These are phyloP conservation scores for Fusarium humuli DNA, from an alignment of 2,329 filamentous ascomycete species.

Conservation along the genomic window DNA sequence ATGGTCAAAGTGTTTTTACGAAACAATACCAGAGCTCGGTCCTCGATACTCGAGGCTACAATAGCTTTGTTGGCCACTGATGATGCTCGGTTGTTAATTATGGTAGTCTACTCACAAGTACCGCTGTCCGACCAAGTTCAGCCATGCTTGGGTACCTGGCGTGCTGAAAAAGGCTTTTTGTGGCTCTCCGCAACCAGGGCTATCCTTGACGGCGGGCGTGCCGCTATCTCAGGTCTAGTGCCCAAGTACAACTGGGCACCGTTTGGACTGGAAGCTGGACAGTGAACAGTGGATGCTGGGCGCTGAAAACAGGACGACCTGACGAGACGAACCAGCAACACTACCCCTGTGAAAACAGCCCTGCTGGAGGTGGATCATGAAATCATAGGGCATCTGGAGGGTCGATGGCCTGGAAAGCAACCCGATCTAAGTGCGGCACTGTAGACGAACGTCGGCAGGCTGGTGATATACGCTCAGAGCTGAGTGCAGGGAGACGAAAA, in stretches of 20 bases:
- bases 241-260: slow-evolving; percentile 36
- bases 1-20: slow-evolving; percentile 29
- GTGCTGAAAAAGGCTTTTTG: slow-evolving; percentile 41
- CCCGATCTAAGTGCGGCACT: slow-evolving; percentile 39
- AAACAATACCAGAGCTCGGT: slow-evolving; percentile 18
- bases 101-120: slow-evolving; percentile 31
- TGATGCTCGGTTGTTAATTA: slow-evolving; percentile 2
- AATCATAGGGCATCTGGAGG: slow-evolving; percentile 47
- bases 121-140: slow-evolving; percentile 35
- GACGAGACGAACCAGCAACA: slow-evolving; percentile 40
- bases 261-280: slow-evolving; percentile 33
- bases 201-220: slow-evolving; percentile 44
- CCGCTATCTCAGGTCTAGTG: slow-evolving; percentile 38
- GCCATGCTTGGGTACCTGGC: slow-evolving; percentile 39
- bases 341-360: slow-evolving; percentile 41
- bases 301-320: slow-evolving; percentile 43
- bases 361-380: slow-evolving; percentile 46
- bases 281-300: slow-evolving; percentile 21
- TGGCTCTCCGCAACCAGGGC: slow-evolving; percentile 40
- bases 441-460: slow-evolving; percentile 2
- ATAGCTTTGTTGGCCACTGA: slow-evolving; percentile 20
- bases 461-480: slow-evolving; percentile 26
- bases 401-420: slow-evolving; percentile 38
- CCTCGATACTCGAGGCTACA: slow-evolving; percentile 21
- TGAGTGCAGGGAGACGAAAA: slow-evolving; percentile 26